Percentiles rank a stretch among this genome's conserved stretches.
Conservation (phyloP, 2,329 filamentous ascomycete species). For the Colletotrichum phormii region DNA sequence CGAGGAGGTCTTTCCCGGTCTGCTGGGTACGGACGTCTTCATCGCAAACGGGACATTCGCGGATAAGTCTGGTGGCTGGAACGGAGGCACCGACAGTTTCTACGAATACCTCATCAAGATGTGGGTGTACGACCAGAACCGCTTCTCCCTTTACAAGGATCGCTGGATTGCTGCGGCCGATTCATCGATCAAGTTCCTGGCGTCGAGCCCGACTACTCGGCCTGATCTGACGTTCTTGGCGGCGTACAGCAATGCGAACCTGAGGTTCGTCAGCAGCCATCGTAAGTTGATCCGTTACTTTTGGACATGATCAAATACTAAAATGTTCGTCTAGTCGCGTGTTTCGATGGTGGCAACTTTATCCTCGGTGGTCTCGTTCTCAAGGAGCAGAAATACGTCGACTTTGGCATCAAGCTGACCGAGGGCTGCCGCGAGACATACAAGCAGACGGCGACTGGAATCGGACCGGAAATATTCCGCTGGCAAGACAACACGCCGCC, state of each 20-base stretch:
- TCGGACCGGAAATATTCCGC: slow-evolving; percentile 80
- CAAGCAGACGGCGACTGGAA: slow-evolving; percentile 72
- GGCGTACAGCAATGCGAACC: slow-evolving; percentile 60
- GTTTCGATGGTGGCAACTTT: slow-evolving; percentile 88
- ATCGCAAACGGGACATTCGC: slow-evolving; percentile 74
- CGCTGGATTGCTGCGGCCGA: slow-evolving; percentile 82
- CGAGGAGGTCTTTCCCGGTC: slow-evolving; percentile 80
- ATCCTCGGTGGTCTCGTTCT: slow-evolving; percentile 83
- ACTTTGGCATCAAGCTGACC: slow-evolving; percentile 80
- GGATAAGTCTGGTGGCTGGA: slow-evolving; percentile 79
- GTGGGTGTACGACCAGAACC: slow-evolving; percentile 79
- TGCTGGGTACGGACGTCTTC: slow-evolving; percentile 76
- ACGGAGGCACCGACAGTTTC: slow-evolving; percentile 81
- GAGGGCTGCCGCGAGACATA: slow-evolving; percentile 82
- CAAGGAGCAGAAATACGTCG: slow-evolving; percentile 71
- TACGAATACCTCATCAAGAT: slow-evolving; percentile 95
- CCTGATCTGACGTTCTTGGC: slow-evolving; percentile 78
- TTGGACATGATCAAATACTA: slow-evolving; percentile 40
- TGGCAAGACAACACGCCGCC: slow-evolving; percentile 64
- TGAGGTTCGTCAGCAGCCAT: slow-evolving; percentile 61
- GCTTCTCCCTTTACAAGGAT: slow-evolving; percentile 75
- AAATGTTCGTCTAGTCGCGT: slow-evolving; percentile 70
- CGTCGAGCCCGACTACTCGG: slow-evolving; percentile 70
- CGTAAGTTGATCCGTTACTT: slow-evolving; percentile 49
- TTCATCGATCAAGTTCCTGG: slow-evolving; percentile 78